phyloP scores from a whole-genome alignment of 1,284 basidiomycete species.

The Coniferiporia weirii region DNA sequence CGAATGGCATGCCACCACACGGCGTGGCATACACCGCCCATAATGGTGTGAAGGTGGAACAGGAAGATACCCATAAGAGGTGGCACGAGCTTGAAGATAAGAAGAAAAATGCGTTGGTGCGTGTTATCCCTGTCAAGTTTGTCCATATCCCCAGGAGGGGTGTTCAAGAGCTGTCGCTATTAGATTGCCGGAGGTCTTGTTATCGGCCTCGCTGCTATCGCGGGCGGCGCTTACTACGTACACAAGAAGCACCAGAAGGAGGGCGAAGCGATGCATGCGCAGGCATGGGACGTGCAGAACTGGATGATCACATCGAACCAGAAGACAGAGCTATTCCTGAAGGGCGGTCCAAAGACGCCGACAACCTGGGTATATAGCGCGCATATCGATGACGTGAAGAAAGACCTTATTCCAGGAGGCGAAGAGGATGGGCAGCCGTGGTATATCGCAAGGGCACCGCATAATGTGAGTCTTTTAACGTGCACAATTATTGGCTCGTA shows the following conservation, averaged over 20 bases:
- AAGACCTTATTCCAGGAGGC: neutral
- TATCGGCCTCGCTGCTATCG: constrained; percentile 46
- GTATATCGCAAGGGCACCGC: constrained; percentile 3
- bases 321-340: constrained; percentile 46
- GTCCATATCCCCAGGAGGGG: too few relatives aligned
- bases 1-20: too few relatives aligned
- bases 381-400: neutral
- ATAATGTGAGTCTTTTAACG: neutral
- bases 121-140: constrained; percentile 5
- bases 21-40: neutral
- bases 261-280: constrained; percentile 52
- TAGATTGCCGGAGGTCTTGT: constrained; percentile 61
- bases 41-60: constrained; percentile 9
- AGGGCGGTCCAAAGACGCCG: constrained; percentile 40
- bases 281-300: constrained; percentile 42
- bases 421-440: neutral
- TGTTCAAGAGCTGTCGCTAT: neutral
- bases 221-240: constrained; percentile 37
- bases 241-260: constrained; percentile 54
- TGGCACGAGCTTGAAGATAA: constrained; percentile 53
- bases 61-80: constrained; percentile 48
- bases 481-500: neutral
- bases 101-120: constrained; percentile 58
- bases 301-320: constrained; percentile 56
- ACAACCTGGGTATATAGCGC: constrained; percentile 43